These are phyloP conservation scores for Hygrophoropsis aurantiaca DNA, from an alignment of 768 basidiomycete genomes.

Conservation along the genomic window DNA sequence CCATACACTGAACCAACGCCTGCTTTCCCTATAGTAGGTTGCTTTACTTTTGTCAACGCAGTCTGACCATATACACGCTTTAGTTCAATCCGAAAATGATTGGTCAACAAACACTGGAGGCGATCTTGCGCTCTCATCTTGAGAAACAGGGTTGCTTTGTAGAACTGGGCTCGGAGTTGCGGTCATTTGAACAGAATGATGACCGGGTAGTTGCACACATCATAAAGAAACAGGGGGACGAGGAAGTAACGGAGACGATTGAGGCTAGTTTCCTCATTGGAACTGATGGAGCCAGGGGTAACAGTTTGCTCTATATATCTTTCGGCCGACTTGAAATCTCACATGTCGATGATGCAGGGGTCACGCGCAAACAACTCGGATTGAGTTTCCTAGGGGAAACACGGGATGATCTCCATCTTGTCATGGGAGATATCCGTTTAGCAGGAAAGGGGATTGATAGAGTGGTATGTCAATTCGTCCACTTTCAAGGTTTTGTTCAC, in stretches of 20 bases:
- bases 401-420: constrained; percentile 20
- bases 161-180: constrained; percentile 36
- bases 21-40: constrained; percentile 25
- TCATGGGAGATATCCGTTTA: constrained; percentile 38
- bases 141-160: constrained; percentile 27
- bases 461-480: constrained; percentile 28
- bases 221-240: background rate
- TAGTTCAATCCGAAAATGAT: constrained; percentile 14
- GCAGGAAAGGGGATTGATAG: constrained; percentile 32
- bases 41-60: background rate
- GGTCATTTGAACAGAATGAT: constrained; percentile 29
- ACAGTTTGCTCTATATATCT: background rate
- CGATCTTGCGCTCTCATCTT: constrained; percentile 15
- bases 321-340: background rate
- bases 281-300: constrained; percentile 18
- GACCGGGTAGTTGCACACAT: constrained; percentile 27
- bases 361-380: constrained; percentile 7
- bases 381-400: constrained; percentile 27
- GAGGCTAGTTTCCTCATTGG: constrained; percentile 11
- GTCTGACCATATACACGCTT: background rate
- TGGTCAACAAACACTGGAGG: constrained; percentile 32
- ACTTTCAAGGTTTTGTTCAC: background rate
- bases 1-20: constrained; percentile 17
- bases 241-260: constrained; percentile 4
- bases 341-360: background rate